Evolutionary conservation across 176 grass and related monocot genomes (phyloP), one percentile per base, ranked within the genome.

Genomic region (Guadua angustifolia): DNA sequence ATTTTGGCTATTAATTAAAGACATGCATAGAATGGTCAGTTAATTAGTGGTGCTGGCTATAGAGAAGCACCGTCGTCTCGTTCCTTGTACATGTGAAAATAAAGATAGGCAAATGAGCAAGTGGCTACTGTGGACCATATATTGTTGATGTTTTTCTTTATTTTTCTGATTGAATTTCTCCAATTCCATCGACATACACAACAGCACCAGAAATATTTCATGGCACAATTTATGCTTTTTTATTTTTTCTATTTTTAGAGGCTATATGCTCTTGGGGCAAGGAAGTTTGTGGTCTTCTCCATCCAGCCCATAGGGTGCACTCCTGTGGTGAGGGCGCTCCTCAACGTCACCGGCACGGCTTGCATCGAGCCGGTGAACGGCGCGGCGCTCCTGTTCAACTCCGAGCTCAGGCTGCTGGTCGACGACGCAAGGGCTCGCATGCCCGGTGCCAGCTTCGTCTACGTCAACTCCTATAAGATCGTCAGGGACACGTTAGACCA

Each of bases 221-320:
- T 40, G 16, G 26, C 26, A 10, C 29, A n/a, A 42, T 51, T 33
- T n/a, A 51, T 36, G 22, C 33, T 36, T 36, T 36, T 36, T 4
- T 36, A 3, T 36, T 36, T 36, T 36, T 36, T 36, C 35, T 16
- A 12, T 4, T 16, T 60, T 15, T 83, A 94, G 92, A 88, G 74
- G 50, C 77, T 91, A 11, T 89, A 94, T 18, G 72, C 39, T 62
- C 71, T 94, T 0, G 92, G 92, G 29, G 92, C 86, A 2, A 86
- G 86, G 70, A 94, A 94, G 78, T 94, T 91, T 12, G 86, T 89
- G 56, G 3, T 94, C 42, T 94, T 94, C 83, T 86, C 92, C 15
- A 83, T 94, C 74, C 92, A 94, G 72, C 78, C 88, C 49, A 88
- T 81, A 7, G 92, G 92, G 22, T 94, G 92, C 69, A 25, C 84